A percentile compares a stretch with the other conserved stretches of the same genome.
Conservation (phyloP, 1,284 basidiomycete species). For the Ceratobasidium papillatum region DNA sequence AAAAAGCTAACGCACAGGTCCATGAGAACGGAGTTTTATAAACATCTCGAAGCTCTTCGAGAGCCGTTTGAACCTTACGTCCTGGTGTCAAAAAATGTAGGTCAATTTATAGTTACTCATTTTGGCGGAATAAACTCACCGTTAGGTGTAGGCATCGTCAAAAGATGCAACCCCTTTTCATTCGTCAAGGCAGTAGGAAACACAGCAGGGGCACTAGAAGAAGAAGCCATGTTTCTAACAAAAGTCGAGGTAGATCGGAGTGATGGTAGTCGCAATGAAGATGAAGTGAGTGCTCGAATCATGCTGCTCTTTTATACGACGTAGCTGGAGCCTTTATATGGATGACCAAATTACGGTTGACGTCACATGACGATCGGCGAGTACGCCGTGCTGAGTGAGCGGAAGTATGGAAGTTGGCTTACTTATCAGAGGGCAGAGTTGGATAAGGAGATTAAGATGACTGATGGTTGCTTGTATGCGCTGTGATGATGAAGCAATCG, state of each 20-base stretch:
- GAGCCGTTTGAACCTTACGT: conserved; percentile 26
- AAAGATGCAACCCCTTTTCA: conserved; percentile 32
- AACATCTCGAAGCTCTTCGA: conserved; percentile 29
- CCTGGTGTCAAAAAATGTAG: background rate
- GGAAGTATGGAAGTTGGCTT: background rate
- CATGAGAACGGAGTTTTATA: conserved; percentile 31
- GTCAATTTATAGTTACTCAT: background rate
- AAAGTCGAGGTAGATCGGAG: background rate
- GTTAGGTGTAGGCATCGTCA: conserved; percentile 36
- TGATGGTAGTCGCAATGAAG: background rate
- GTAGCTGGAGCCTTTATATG: background rate
- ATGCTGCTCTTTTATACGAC: conserved; percentile 4
- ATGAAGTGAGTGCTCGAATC: conserved; percentile 19
- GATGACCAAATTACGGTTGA: background rate
- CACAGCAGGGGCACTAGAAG: background rate
- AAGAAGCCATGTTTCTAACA: conserved; percentile 1
- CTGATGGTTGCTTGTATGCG: background rate
- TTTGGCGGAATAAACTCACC: background rate
- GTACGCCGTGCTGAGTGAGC: background rate
- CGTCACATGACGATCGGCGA: background rate
- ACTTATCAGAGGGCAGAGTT: background rate
- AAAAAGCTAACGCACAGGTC: conserved; percentile 16
- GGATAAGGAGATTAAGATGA: background rate
- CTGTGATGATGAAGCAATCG: background rate
- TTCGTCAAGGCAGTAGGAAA: conserved; percentile 17